Percentiles rank a stretch among this genome's conserved stretches.
Evolutionary conservation across 169 alveolate species (phyloP).

Genomic region (Eimeria brunetti): DNA sequence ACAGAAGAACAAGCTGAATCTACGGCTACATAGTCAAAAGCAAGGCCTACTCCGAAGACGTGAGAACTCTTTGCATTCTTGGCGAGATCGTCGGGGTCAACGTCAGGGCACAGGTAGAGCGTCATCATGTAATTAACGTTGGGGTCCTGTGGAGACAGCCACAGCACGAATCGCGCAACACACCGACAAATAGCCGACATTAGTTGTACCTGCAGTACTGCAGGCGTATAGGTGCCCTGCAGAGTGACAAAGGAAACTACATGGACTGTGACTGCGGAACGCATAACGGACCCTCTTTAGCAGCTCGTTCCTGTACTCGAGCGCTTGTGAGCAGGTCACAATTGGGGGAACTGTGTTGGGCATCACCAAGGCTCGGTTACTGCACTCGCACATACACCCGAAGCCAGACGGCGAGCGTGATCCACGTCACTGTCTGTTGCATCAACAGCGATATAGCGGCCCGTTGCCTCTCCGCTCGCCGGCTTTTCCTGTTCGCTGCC

Average conservation of each 20-base stretch:
- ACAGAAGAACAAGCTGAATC: background rate
- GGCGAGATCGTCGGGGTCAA: conserved; percentile 64
- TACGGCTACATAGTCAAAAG: background rate
- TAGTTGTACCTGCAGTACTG: background rate
- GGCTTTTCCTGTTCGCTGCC: background rate
- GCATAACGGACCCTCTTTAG: conserved; percentile 55
- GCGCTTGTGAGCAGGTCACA: conserved; percentile 75
- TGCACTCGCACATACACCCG: background rate
- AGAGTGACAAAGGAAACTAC: background rate
- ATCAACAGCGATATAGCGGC: background rate
- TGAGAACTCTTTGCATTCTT: conserved; percentile 69
- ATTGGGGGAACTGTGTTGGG: conserved; percentile 83
- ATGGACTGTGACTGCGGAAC: background rate
- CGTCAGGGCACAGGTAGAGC: conserved; percentile 78
- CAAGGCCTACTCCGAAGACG: conserved; percentile 71
- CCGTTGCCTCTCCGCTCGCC: background rate
- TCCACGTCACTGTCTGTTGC: background rate
- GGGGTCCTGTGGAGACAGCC: conserved; percentile 72
- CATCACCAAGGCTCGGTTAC: conserved; percentile 81
- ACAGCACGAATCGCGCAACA: background rate
- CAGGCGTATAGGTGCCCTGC: background rate
- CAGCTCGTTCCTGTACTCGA: conserved; percentile 70
- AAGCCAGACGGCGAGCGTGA: too few species aligned
- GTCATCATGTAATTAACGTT: conserved; percentile 80
- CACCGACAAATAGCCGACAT: background rate